Conservation (phyloP, 192 early-diverging fungal species). For the Podila clonocystis region DNA sequence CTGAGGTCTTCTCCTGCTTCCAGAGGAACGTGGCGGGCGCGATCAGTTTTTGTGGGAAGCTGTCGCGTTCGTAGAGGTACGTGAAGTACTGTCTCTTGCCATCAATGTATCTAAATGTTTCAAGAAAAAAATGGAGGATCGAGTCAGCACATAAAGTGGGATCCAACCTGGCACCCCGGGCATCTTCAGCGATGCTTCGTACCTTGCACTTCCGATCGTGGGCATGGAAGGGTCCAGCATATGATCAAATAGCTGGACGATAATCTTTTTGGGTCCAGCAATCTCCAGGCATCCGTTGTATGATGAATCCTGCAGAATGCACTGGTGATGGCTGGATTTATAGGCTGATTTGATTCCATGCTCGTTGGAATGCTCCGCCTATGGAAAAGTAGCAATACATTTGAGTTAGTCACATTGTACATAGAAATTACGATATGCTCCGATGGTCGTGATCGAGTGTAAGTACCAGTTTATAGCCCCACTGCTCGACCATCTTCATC, state of each 20-base stretch:
- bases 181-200: neutral
- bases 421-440: too few species aligned
- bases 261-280: constrained; percentile 57
- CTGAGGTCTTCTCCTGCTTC: constrained; percentile 53
- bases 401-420: too few species aligned
- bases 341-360: constrained; percentile 82
- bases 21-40: constrained; percentile 83
- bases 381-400: constrained; percentile 1
- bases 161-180: neutral
- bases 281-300: constrained; percentile 81
- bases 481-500: constrained; percentile 91
- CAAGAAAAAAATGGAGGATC: neutral
- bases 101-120: constrained; percentile 58
- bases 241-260: constrained; percentile 60
- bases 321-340: constrained; percentile 78
- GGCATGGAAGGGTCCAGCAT: constrained; percentile 71
- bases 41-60: constrained; percentile 71
- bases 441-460: too few species aligned
- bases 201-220: constrained; percentile 56
- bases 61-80: constrained; percentile 58
- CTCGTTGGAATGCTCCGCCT: constrained; percentile 87
- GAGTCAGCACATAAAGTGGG: neutral
- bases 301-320: constrained; percentile 87
- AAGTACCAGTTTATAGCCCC: constrained; percentile 80
- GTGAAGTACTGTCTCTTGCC: constrained; percentile 69